Evolutionary conservation across 441 rosid species (phyloP).

Genomic region (Euphorbia schlechtendalii): DNA sequence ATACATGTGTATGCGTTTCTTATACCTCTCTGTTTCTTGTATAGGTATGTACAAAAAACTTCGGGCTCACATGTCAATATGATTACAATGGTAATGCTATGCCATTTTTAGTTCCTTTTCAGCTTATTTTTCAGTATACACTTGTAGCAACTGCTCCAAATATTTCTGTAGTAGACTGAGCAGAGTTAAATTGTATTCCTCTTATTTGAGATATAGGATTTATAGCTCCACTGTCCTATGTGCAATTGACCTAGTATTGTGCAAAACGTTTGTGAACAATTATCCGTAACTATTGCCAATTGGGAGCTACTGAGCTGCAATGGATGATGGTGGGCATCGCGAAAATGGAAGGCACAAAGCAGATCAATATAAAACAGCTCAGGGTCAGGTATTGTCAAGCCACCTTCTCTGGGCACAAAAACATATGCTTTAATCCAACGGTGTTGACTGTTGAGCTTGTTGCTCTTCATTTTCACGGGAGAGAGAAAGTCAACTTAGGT

Average conservation of each 20-base stretch:
- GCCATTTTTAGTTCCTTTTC: too few relatives aligned
- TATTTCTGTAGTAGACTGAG: neutral
- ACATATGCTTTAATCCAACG: neutral
- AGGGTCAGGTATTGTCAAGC: constrained; percentile 63
- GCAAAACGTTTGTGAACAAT: constrained; percentile 7
- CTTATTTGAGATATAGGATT: constrained; percentile 18
- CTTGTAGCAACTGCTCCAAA: neutral
- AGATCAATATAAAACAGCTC: constrained; percentile 60
- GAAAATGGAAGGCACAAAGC: constrained; percentile 83
- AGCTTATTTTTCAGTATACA: neutral
- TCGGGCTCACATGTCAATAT: constrained; percentile 11
- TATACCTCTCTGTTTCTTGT: constrained; percentile 5
- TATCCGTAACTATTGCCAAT: constrained; percentile 12
- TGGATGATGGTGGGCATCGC: constrained; percentile 94
- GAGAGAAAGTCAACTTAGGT: neutral
- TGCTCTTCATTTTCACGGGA: neutral
- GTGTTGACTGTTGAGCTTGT: neutral
- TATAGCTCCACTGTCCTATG: constrained; percentile 14
- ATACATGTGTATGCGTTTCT: neutral
- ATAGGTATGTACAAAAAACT: constrained; percentile 18
- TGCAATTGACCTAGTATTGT: constrained; percentile 22
- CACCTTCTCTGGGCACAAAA: constrained; percentile 10
- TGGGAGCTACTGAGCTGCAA: constrained; percentile 30
- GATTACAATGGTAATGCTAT: constrained; percentile 17
- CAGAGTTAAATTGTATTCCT: neutral